Conservation (phyloP, 768 basidiomycete species). For the Lactarius sanguifluus region DNA sequence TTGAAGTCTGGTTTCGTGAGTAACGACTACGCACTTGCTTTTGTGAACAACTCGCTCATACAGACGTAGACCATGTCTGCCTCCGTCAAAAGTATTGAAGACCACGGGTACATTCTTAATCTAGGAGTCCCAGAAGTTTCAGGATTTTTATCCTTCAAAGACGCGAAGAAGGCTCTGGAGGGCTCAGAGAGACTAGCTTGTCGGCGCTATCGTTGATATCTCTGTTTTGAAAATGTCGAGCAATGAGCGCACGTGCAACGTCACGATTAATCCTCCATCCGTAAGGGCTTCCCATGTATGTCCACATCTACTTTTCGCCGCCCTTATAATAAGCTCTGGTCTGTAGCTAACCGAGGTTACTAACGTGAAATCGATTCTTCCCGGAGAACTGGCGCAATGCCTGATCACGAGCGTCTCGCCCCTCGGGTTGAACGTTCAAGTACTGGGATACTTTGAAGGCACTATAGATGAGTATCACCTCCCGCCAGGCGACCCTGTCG, state of each 20-base stretch:
- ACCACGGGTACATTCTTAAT: slow-evolving; percentile 91
- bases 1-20: slow-evolving; percentile 72
- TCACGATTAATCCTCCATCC: slow-evolving; percentile 52
- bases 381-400: slow-evolving; percentile 79
- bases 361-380: slow-evolving; percentile 78
- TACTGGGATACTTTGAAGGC: slow-evolving; percentile 90
- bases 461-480: slow-evolving; percentile 85
- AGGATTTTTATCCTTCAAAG: slow-evolving; percentile 83
- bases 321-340: slow-evolving; percentile 10
- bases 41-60: slow-evolving; percentile 6
- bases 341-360: slow-evolving; percentile 72
- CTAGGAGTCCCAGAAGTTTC: slow-evolving; percentile 76
- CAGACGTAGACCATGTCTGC: slow-evolving; percentile 64
- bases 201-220: slow-evolving; percentile 68
- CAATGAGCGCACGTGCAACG: slow-evolving; percentile 78
- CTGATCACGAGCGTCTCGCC: slow-evolving; percentile 75
- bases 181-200: slow-evolving; percentile 42
- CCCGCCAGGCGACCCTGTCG: slow-evolving; percentile 42
- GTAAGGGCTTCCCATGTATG: slow-evolving; percentile 58
- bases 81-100: slow-evolving; percentile 82
- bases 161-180: slow-evolving; percentile 47
- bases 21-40: slow-evolving; percentile 31
- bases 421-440: slow-evolving; percentile 80
- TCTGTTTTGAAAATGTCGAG: slow-evolving; percentile 66
- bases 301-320: slow-evolving; percentile 20